Evolutionary conservation across 164 flowering plant genomes (phyloP).

Genomic region (Nelumbo lutea): DNA sequence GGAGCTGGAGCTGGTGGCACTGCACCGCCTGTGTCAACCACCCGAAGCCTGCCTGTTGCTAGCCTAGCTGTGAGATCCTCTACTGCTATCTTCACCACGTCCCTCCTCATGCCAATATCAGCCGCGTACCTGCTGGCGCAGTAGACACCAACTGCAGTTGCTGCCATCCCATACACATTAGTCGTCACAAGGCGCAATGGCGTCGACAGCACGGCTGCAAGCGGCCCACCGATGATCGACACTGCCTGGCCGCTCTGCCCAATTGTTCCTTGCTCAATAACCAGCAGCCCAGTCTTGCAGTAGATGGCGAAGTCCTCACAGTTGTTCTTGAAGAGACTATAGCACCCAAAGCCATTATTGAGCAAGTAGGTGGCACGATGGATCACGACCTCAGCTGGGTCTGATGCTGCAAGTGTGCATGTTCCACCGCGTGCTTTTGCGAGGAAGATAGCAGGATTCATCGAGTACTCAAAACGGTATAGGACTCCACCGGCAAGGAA

Average conservation of each 20-base stretch:
- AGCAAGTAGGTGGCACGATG: conserved; percentile 69
- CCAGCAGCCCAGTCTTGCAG: conserved; percentile 71
- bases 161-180: conserved; percentile 68
- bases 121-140: conserved; percentile 32
- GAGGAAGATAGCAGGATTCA: conserved; percentile 55
- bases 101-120: conserved; percentile 34
- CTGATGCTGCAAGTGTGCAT: conserved; percentile 71
- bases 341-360: conserved; percentile 71
- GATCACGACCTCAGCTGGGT: conserved; percentile 39
- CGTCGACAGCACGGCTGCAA: conserved; percentile 63
- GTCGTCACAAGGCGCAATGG: conserved; percentile 62
- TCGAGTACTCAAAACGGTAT: conserved; percentile 64
- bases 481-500: conserved; percentile 68
- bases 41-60: conserved; percentile 17
- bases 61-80: conserved; percentile 32
- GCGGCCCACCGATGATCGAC: conserved; percentile 64
- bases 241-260: conserved; percentile 84
- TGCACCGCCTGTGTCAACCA: conserved; percentile 7
- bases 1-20: not conserved
- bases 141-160: conserved; percentile 37
- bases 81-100: conserved; percentile 30
- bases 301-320: conserved; percentile 79
- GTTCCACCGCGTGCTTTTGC: conserved; percentile 84
- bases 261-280: conserved; percentile 43
- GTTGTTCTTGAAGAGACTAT: conserved; percentile 66